Evolutionary conservation across 1,139 yeast species (phyloP), one percentile per base, ranked within the genome.

Genomic region (Zygoascus meyerae): DNA sequence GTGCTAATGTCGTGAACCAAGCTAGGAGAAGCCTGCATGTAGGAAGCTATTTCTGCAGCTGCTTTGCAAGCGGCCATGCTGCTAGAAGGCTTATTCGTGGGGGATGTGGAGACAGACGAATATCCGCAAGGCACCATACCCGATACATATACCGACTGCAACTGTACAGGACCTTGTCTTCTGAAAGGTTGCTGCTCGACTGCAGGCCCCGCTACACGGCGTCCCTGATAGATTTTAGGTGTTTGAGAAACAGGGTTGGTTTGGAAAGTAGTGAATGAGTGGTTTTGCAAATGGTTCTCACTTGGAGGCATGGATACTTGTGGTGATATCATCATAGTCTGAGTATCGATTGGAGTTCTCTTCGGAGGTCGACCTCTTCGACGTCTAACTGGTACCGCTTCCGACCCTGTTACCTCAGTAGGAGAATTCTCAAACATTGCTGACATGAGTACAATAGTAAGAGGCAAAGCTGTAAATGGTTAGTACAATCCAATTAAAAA

Each of bases 361-460:
- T 57, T 57, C 17, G 61, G 59, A 2, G 60, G 60, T 26, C 61
- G 41, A 32, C 61, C 61, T 35, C 61, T 41, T 44, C 53, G 54
- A 37, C 51, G 47, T 39, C 51, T 52, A 17, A 35, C 39, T n/a
- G 39, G 26, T 21, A 7, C 26, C 7, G 26, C 7, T 21, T 21
- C 26, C 7, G 26, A 5, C 26, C 7, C 26, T 7, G 4, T 21
- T 21, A 21, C 26, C 26, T 21, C 6, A 21, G 26, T 21, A 21
- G 26, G 26, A 21, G 26, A 21, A 21, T 5, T 4, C 26, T 21
- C 26, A 21, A 21, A 21, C 26, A 21, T 21, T 21, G 4, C 26
- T 21, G 4, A 7, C n/a, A 7, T 21, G 26, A 21, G 7, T 21
- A 21, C 7, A 21, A 4, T 21, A 5, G 26, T 4, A 4, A 21